These are phyloP conservation scores for Diaporthe sp. DNA, from an alignment of 2,329 filamentous ascomycete genomes.

Conservation along the genomic window DNA sequence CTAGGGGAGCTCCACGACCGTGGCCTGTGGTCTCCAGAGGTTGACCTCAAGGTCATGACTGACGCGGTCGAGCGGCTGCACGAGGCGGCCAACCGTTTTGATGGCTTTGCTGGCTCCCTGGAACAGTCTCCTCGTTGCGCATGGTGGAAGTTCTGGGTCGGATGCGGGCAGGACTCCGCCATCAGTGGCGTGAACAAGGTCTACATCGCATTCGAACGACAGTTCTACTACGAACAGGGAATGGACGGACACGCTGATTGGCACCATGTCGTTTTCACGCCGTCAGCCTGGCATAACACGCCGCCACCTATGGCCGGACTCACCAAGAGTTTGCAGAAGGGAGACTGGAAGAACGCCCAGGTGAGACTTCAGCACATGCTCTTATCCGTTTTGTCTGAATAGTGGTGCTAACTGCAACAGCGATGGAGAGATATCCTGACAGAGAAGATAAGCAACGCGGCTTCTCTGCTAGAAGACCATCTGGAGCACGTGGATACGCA, in stretches of 20 bases:
- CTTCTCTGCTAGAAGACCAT: neutral
- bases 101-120: neutral
- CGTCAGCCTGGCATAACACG: neutral
- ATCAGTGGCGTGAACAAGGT: neutral
- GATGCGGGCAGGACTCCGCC: neutral
- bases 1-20: neutral
- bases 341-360: neutral
- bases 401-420: neutral
- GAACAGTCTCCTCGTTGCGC: neutral
- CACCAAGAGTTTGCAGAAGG: neutral
- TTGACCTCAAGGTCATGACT: neutral
- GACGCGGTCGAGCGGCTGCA: neutral
- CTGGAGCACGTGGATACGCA: neutral
- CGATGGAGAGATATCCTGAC: slow-evolving; percentile 10
- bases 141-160: neutral
- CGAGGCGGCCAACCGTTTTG: neutral
- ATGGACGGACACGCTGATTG: slow-evolving; percentile 6
- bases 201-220: neutral
- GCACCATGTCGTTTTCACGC: slow-evolving; percentile 2
- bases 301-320: neutral
- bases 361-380: neutral
- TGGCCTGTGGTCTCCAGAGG: neutral
- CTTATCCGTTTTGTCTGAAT: neutral
- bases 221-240: neutral
- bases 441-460: neutral